Conservation (phyloP, 2,329 filamentous ascomycete genomes). For the Paecilomyces variotii region DNA sequence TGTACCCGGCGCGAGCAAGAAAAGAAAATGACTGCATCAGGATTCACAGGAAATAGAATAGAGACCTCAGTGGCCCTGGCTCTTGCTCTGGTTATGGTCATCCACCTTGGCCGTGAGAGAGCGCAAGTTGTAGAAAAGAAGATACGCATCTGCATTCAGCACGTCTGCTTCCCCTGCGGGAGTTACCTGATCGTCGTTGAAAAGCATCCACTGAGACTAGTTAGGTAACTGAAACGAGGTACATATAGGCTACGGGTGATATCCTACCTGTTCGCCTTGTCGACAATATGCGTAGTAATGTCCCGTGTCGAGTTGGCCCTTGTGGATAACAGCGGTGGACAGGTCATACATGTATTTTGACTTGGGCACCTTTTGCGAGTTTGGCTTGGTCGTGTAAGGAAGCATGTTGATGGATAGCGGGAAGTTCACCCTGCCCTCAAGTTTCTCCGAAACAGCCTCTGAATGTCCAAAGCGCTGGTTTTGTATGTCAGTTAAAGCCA, state of each 20-base stretch:
- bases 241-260: conserved; percentile 11
- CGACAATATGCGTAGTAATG: conserved; percentile 88
- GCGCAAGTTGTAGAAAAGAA: conserved; percentile 66
- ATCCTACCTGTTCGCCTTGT: conserved; percentile 59
- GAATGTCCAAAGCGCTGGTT: conserved; percentile 64
- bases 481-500: conserved; percentile 2
- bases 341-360: conserved; percentile 73
- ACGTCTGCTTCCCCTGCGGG: conserved; percentile 78
- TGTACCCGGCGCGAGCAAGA: background rate
- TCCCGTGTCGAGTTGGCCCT: conserved; percentile 85
- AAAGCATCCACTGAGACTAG: conserved; percentile 71
- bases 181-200: conserved; percentile 91
- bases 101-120: conserved; percentile 14
- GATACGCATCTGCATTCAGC: conserved; percentile 74
- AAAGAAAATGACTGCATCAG: background rate
- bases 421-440: conserved; percentile 79
- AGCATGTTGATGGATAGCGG: conserved; percentile 82
- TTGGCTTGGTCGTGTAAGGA: conserved; percentile 69
- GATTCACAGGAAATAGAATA: background rate
- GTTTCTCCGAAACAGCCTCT: conserved; percentile 70
- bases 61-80: background rate
- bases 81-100: background rate
- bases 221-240: background rate
- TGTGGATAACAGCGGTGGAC: conserved; percentile 82
- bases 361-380: conserved; percentile 22